Conservation (phyloP, 345 rosid genomes). For the Syzygium aqueum region DNA sequence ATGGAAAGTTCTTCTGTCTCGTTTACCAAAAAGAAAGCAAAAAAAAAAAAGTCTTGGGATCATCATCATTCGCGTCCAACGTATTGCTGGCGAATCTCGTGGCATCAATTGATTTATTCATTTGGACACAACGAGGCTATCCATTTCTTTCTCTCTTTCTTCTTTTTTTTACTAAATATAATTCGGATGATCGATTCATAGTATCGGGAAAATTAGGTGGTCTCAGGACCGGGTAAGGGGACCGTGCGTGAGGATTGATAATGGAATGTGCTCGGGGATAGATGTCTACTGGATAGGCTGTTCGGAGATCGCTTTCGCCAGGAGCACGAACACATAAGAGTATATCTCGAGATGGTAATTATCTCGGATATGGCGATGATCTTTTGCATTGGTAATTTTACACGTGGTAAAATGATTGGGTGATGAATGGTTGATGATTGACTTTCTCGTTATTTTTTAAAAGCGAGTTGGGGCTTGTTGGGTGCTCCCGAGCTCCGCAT, state of each 20-base stretch:
- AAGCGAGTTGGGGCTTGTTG: neutral
- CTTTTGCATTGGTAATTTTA: too few relatives aligned
- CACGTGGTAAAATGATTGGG: neutral
- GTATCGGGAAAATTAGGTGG: neutral
- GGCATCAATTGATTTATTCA: neutral
- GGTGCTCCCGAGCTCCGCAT: neutral
- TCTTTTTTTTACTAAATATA: neutral
- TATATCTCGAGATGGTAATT: too few relatives aligned
- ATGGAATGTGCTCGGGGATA: rapidly evolving
- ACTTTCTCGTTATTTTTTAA: neutral
- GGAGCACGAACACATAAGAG: too few relatives aligned
- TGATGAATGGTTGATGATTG: neutral
- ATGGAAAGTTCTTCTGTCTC: neutral
- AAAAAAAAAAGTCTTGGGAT: neutral
- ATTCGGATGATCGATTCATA: neutral
- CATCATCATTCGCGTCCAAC: neutral
- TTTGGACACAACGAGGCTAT: neutral
- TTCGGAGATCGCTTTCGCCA: neutral
- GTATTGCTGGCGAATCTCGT: neutral
- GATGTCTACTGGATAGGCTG: rapidly evolving
- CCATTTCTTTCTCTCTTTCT: neutral
- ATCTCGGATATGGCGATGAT: too few relatives aligned
- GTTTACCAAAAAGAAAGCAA: neutral
- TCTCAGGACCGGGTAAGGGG: neutral
- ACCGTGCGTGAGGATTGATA: rapidly evolving